Percentiles rank a stretch among this genome's conserved stretches.
These are phyloP conservation scores for Thozetella sp. DNA, from an alignment of 495 filamentous ascomycete genomes.

Conservation along the genomic window DNA sequence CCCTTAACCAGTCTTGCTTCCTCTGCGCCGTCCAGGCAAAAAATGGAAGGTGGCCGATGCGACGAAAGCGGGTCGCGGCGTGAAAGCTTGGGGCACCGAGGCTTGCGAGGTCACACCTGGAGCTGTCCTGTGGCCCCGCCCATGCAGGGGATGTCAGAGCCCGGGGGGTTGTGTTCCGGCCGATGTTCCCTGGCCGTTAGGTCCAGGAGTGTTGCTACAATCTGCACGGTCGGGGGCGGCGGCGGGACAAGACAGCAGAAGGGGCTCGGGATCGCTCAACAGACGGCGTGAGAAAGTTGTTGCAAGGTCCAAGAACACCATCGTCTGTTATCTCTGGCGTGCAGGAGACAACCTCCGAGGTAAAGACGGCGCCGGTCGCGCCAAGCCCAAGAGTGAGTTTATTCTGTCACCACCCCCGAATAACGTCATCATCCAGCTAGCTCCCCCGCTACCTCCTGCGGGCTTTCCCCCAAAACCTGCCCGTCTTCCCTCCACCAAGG, in stretches of 20 bases:
- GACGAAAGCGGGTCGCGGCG: constrained; percentile 10
- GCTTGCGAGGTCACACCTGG: not conserved
- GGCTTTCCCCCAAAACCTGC: not conserved
- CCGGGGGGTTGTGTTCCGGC: not conserved
- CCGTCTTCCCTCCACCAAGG: too few species aligned
- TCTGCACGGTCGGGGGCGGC: not conserved
- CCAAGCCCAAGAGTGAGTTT: too few species aligned
- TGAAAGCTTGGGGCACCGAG: not conserved
- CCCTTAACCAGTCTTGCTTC: too few species aligned
- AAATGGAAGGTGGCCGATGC: constrained; percentile 11
- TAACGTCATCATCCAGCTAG: not conserved
- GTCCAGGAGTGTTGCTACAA: not conserved
- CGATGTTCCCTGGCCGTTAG: not conserved
- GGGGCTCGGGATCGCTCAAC: too few species aligned
- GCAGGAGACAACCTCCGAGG: too few species aligned
- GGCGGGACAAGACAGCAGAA: not conserved
- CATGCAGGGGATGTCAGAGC: not conserved
- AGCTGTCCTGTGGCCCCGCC: not conserved
- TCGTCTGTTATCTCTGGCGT: too few species aligned
- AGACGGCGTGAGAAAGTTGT: too few species aligned
- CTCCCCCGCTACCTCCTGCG: not conserved
- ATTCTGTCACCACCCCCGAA: not conserved
- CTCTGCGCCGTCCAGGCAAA: not conserved
- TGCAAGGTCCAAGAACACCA: too few species aligned
- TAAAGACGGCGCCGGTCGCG: too few species aligned